Evolutionary conservation across 306 rosid genomes (phyloP).

Genomic region (Lagenaria siceraria): DNA sequence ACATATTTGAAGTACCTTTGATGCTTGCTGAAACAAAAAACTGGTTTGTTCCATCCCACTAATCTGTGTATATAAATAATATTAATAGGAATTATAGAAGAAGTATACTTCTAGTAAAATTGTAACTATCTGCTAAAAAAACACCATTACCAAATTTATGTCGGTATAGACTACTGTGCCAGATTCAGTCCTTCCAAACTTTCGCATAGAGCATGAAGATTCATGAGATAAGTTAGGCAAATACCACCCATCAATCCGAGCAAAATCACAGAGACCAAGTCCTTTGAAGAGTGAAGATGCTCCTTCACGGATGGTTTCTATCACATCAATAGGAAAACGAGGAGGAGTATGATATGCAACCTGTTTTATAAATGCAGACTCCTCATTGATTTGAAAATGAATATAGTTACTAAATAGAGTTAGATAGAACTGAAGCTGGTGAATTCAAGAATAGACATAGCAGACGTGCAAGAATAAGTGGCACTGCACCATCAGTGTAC

Average conservation of each 20-base stretch:
- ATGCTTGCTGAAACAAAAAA: constrained; percentile 94
- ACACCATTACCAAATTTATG: constrained; percentile 65
- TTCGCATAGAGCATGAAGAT: constrained; percentile 29
- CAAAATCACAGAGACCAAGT: constrained; percentile 72
- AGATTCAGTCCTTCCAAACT: constrained; percentile 52
- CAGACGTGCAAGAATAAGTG: background rate
- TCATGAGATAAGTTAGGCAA: constrained; percentile 44
- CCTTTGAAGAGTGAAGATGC: constrained; percentile 59
- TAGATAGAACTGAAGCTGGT: background rate
- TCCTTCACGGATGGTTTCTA: constrained; percentile 67
- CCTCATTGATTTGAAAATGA: background rate
- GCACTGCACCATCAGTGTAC: constrained; percentile 19
- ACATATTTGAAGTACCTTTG: constrained; percentile 48
- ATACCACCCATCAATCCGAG: constrained; percentile 96
- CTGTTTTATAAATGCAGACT: constrained; percentile 27
- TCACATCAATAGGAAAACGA: constrained; percentile 65
- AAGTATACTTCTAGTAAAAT: background rate
- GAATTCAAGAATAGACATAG: background rate
- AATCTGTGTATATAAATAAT: constrained; percentile 41
- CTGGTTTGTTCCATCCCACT: constrained; percentile 99
- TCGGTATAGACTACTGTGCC: constrained; percentile 75
- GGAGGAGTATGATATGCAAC: constrained; percentile 97
- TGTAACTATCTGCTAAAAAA: background rate
- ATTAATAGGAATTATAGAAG: constrained; percentile 2
- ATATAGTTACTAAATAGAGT: background rate